Percentiles rank a stretch among this genome's conserved stretches.
Conservation (phyloP, 305 asterid species). For the Solanum hybrid region DNA sequence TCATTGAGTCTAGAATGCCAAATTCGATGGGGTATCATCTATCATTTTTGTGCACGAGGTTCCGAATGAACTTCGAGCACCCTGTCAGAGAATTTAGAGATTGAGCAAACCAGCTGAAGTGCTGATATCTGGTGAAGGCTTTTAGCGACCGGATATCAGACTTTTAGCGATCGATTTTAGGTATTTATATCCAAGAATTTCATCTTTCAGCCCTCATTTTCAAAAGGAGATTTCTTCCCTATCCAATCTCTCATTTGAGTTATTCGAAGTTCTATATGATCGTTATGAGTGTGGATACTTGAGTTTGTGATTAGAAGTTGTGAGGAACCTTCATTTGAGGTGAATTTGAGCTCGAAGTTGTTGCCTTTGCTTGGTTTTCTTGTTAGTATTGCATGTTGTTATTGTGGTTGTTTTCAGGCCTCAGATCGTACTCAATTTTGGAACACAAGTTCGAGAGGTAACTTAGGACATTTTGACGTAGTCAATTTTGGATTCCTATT, state of each 20-base stretch:
- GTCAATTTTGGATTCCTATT: background rate
- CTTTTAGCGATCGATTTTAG: no score
- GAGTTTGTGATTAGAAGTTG: background rate
- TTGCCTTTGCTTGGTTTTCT: no score
- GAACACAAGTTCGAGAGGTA: background rate
- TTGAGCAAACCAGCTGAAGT: no score
- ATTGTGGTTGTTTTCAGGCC: background rate
- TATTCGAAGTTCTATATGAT: background rate
- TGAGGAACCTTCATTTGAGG: background rate
- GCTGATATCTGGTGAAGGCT: background rate
- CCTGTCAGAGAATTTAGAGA: background rate
- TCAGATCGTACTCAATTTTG: background rate
- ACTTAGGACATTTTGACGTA: background rate
- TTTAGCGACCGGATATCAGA: no score
- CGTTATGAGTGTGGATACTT: background rate
- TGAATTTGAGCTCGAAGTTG: background rate
- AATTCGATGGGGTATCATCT: background rate
- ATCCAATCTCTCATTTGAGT: rapidly evolving
- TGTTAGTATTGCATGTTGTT: background rate
- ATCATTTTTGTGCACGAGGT: background rate
- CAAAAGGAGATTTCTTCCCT: background rate
- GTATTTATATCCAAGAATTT: background rate
- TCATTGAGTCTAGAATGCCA: no score
- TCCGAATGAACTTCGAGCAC: background rate
- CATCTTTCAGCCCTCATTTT: background rate